phyloP scores from a whole-genome alignment of 306 rosid species.

The Corylus heterophylla region DNA sequence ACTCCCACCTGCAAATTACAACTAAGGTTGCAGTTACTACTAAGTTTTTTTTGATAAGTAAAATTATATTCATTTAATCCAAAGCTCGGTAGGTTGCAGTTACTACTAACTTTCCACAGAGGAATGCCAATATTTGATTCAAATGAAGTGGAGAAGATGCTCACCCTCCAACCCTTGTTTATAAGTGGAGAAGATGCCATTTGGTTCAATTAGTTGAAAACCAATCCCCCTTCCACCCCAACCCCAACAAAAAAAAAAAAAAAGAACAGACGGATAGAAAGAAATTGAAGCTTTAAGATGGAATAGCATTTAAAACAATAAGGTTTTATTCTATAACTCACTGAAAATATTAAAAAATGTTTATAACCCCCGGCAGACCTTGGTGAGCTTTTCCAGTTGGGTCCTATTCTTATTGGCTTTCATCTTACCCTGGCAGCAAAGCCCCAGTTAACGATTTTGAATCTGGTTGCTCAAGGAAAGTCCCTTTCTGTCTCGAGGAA shows the following conservation, averaged over 20 bases:
- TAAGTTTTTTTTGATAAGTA: no score
- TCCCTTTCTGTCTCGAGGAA: no score
- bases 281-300: neutral
- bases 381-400: no score
- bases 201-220: neutral
- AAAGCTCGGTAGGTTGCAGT: no score
- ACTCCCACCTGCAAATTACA: constrained; percentile 71
- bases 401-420: no score
- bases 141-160: neutral
- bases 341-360: neutral
- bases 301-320: neutral
- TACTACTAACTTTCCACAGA: neutral
- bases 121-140: neutral
- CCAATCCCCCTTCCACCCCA: neutral
- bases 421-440: no score
- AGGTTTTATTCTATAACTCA: neutral
- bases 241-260: neutral
- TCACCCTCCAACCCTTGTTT: neutral
- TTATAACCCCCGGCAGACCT: no score
- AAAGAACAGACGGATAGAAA: neutral
- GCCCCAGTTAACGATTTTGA: no score
- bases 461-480: no score
- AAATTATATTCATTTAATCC: no score
- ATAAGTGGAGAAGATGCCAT: neutral
- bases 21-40: constrained; percentile 16